phyloP scores from a whole-genome alignment of 2,329 filamentous ascomycete species.

The Xylaria arbuscula region DNA sequence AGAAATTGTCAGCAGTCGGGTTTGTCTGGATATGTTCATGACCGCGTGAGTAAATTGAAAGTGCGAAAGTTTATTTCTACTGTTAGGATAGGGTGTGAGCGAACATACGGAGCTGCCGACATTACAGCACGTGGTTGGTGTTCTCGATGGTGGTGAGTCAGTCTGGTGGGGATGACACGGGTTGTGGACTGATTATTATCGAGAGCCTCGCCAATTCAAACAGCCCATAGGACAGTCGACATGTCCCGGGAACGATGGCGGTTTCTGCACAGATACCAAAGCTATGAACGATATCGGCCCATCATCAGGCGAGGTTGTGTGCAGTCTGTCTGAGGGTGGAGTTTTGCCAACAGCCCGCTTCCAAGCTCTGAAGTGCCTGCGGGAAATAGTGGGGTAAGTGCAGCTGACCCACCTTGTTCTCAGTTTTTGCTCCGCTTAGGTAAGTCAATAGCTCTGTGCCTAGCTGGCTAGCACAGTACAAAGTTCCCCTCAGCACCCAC shows the following conservation, averaged over 20 bases:
- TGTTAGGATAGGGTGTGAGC: constrained; percentile 6
- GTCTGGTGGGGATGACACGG: constrained; percentile 11
- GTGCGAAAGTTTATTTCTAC: neutral
- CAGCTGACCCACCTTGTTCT: constrained; percentile 7
- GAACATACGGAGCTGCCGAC: constrained; percentile 49
- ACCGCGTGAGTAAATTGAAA: neutral
- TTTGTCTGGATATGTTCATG: neutral
- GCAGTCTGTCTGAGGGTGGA: constrained; percentile 28
- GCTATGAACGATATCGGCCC: constrained; percentile 38
- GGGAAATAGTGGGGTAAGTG: constrained; percentile 16
- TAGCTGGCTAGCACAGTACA: neutral
- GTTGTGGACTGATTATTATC: constrained; percentile 13
- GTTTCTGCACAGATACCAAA: constrained; percentile 32
- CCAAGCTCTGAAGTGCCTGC: constrained; percentile 8
- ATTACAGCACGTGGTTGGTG: constrained; percentile 40
- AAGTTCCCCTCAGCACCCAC: neutral
- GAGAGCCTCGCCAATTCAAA: constrained; percentile 7
- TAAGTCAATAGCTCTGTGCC: neutral
- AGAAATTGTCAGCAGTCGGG: constrained; percentile 36
- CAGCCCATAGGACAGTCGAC: constrained; percentile 18
- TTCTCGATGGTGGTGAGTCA: constrained; percentile 5
- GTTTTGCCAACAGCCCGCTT: constrained; percentile 24
- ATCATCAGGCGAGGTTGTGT: constrained; percentile 37
- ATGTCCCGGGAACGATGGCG: neutral
- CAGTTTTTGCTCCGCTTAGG: neutral